Base-by-base conservation (phyloP, 2,329 filamentous ascomycete genomes). In the Coniochaeta sp. region DNA sequence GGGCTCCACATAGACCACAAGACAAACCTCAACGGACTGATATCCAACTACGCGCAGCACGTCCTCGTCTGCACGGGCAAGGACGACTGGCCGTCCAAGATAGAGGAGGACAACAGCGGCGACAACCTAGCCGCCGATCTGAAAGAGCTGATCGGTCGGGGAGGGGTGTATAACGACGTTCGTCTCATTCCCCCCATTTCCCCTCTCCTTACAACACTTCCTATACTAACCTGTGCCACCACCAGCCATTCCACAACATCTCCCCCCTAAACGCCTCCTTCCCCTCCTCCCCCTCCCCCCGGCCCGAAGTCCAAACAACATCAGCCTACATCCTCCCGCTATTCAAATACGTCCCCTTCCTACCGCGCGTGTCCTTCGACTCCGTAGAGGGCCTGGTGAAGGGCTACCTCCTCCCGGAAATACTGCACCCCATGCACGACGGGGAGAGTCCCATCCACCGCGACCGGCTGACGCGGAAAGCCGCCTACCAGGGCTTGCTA, bases 1-100 rank as follows among this genome's bases (percentile, higher is more conserved):
- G 84, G 81, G 3, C 75, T 95, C 14, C 81, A 85, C 20, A 91
- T 96, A 50, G 91, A 96, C 63, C 76, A 78, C 60, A 77, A 81
- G 55, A 80, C 80, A 33, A 75, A 79, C 16, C 72, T 96, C 40
- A 85, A 87, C 63, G 88, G 88, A 12, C 86, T 87, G 6, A 91
- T 96, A 70, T 76, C 86, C 2, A 74, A 78, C 1, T 95, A 96
- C 65, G 77, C 83, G 1, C 86, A 95, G 67, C 91, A 96, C 60
- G 79, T 96, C 3, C 69, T 97, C 9, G 76, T 96, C 13, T 91
- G 87, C 56, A 95, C 91, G 0, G 91, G 89, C 4, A 81, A 83
- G 55, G 71, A 77, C 27, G 88, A 95, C 69, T 96, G 91, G 91
- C 74, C 77, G 26, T 91, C 87, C 62, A 81, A 82, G 52, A 95